phyloP scores from a whole-genome alignment of 2,329 filamentous ascomycete genomes.

The Cladophialophora exuberans region DNA sequence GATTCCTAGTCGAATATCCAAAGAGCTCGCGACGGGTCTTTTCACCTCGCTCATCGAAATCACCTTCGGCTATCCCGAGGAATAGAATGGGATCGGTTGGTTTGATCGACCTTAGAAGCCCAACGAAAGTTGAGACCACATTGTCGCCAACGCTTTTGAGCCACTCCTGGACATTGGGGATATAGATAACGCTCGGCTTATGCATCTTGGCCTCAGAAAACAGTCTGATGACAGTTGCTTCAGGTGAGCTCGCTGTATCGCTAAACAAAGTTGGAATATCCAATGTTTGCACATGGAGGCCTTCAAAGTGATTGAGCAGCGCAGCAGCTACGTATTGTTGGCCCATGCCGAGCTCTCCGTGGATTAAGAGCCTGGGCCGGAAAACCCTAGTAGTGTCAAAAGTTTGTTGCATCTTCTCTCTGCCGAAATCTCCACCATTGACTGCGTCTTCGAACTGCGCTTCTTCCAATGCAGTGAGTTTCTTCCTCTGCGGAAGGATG shows the following conservation, averaged over 20 bases:
- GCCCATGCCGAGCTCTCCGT: conserved; percentile 86
- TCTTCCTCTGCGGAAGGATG: conserved; percentile 81
- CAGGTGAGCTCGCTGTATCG: conserved; percentile 77
- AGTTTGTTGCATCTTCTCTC: conserved; percentile 74
- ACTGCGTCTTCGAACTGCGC: conserved; percentile 89
- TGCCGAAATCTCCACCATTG: conserved; percentile 78
- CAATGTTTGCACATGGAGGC: conserved; percentile 91
- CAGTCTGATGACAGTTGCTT: conserved; percentile 85
- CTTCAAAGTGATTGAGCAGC: conserved; percentile 86
- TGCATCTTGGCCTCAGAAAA: conserved; percentile 93
- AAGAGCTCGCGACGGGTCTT: conserved; percentile 77
- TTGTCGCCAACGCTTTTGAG: conserved; percentile 68
- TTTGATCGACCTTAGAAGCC: conserved; percentile 79
- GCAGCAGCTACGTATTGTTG: conserved; percentile 87
- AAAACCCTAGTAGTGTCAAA: conserved; percentile 90
- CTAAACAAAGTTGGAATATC: conserved; percentile 85
- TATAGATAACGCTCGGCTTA: conserved; percentile 93
- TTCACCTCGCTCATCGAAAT: conserved; percentile 67
- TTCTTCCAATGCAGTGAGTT: conserved; percentile 86
- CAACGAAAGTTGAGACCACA: conserved; percentile 77
- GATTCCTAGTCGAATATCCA: conserved; percentile 79
- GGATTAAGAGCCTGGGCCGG: conserved; percentile 81
- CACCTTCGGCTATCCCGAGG: conserved; percentile 80
- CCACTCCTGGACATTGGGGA: conserved; percentile 89
- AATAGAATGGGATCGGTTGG: conserved; percentile 88